Evolutionary conservation across 73 alveolate genomes (phyloP), one percentile per base, ranked within the genome.

Genomic region (Blepharisma japonicum): DNA sequence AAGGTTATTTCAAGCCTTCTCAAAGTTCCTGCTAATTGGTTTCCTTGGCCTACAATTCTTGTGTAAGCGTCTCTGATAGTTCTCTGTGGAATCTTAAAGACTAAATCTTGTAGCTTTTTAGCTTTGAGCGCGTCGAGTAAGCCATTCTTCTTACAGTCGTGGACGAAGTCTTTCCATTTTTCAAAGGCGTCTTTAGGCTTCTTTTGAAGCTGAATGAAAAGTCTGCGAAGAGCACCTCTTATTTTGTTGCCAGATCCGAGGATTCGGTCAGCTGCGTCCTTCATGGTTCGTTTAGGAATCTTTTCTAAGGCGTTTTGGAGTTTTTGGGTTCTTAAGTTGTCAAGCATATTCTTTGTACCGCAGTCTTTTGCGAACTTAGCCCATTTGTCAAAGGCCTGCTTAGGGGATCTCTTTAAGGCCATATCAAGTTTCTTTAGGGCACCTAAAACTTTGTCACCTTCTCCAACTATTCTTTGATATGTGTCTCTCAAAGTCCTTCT

Each of bases 391-490:
- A 61, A 61, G 23, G 50, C 74, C 2, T 61, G 14, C 23, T 61
- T 61, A 20, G 49, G 14, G 39, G 23, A 9, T 8, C 23, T 61
- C 47, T 61, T 61, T 14, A 25, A n/a, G 23, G 47, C 74, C 11
- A 61, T 5, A 1, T 14, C 47, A n/a, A 61, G 18, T 61, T 25
- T 61, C 23, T 39, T 61, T 18, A 61, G 38, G 18, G 74, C 74
- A 18, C 74, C 74, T 61, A 14, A 14, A 39, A 61, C 74, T 9
- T 14, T 61, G 23, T 61, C 74, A 8, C 74, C 74, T 14, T 61
- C 74, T 2, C 74, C 74, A 61, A 61, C 23, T 18, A 61, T 61
- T 25, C 74, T 61, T 61, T 61, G 49, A 4, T 14, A 61, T 1
- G 74, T 39, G 14, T 14, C 39, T 25, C 74, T 61, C 2, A 61